phyloP scores from a whole-genome alignment of 2,329 filamentous ascomycete genomes.

The Aspergillus ustus region DNA sequence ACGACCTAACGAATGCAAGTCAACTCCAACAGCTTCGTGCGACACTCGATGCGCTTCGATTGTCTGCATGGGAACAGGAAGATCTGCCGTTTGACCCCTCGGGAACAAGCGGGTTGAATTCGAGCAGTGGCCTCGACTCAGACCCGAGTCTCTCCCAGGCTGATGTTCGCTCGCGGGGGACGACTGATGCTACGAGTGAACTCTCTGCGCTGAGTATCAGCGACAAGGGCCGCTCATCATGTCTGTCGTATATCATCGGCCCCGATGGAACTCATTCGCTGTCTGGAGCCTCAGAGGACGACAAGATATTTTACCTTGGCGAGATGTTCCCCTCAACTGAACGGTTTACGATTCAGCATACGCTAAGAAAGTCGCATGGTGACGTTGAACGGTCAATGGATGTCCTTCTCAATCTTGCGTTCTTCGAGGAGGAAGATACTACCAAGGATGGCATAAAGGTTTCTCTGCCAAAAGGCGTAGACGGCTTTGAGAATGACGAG shows the following conservation, averaged over 20 bases:
- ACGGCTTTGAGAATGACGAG: constrained; percentile 71
- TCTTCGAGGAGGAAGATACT: constrained; percentile 70
- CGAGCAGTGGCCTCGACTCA: constrained; percentile 30
- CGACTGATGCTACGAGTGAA: constrained; percentile 53
- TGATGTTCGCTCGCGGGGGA: constrained; percentile 49
- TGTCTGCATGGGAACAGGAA: constrained; percentile 72
- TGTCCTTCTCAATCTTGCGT: constrained; percentile 77
- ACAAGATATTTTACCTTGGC: constrained; percentile 66
- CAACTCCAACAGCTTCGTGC: constrained; percentile 60
- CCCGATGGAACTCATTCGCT: constrained; percentile 35
- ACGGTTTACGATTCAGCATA: constrained; percentile 66
- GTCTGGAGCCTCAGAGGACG: constrained; percentile 49
- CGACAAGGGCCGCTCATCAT: constrained; percentile 22
- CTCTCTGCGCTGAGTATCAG: constrained; percentile 45
- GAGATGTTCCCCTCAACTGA: constrained; percentile 75
- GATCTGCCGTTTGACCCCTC: constrained; percentile 73
- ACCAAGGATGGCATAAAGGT: constrained; percentile 51
- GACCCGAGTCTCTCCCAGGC: constrained; percentile 36
- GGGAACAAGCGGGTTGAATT: constrained; percentile 61
- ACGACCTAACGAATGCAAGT: constrained; percentile 61
- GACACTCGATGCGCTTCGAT: constrained; percentile 69
- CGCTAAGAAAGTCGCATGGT: constrained; percentile 69
- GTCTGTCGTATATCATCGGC: constrained; percentile 32
- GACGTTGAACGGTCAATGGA: constrained; percentile 75
- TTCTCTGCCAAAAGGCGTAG: constrained; percentile 70